phyloP scores from a whole-genome alignment of 371 early-diverging fungal species.

The Circinella minor region DNA sequence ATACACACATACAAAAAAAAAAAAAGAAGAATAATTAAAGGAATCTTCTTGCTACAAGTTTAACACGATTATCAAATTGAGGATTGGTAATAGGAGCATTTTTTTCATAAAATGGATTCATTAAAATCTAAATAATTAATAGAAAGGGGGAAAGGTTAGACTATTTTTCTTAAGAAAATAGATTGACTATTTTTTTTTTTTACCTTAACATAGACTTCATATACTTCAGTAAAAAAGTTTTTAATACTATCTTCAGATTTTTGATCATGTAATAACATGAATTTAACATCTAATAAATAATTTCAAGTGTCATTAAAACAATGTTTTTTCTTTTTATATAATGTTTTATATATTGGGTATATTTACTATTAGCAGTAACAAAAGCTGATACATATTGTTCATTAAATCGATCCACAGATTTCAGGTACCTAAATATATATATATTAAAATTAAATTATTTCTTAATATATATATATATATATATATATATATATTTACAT shows the following conservation, averaged over 20 bases:
- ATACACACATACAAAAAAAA: background rate
- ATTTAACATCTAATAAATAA: constrained; percentile 82
- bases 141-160: too few relatives aligned
- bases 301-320: too few relatives aligned
- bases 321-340: background rate
- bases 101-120: constrained; percentile 92
- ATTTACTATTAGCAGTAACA: constrained; percentile 85
- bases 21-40: constrained; percentile 47
- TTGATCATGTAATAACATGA: constrained; percentile 92
- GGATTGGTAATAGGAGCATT: constrained; percentile 81
- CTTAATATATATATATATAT: background rate
- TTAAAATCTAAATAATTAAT: constrained; percentile 55
- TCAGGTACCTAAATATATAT: constrained; percentile 75
- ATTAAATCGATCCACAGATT: constrained; percentile 93
- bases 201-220: constrained; percentile 93
- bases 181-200: too few relatives aligned
- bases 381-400: constrained; percentile 93
- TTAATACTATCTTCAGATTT: constrained; percentile 88
- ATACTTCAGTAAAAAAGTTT: constrained; percentile 88
- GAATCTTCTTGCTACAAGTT: constrained; percentile 76
- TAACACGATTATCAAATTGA: constrained; percentile 83
- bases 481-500: constrained; percentile 72
- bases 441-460: too few relatives aligned
- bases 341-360: background rate
- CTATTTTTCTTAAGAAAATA: too few relatives aligned